phyloP scores from a whole-genome alignment of 2,329 filamentous ascomycete species.

The Boeremia lycopersici region DNA sequence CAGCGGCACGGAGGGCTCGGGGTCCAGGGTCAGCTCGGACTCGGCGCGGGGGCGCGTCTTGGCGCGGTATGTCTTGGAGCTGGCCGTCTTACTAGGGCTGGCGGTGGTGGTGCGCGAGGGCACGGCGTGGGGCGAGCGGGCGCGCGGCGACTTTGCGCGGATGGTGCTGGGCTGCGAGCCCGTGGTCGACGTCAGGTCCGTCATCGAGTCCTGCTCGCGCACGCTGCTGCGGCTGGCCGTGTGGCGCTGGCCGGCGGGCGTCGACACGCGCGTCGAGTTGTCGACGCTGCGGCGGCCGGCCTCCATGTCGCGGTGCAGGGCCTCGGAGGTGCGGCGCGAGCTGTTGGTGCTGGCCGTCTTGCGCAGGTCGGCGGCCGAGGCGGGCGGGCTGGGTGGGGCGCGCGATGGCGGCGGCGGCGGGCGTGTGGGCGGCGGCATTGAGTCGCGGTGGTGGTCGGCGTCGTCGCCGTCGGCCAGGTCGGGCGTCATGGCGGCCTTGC shows the following conservation, averaged over 20 bases:
- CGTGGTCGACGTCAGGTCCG: slow-evolving; percentile 52
- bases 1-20: slow-evolving; percentile 53
- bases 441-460: slow-evolving; percentile 27
- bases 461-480: slow-evolving; percentile 51
- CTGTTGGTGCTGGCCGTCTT: slow-evolving; percentile 53
- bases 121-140: slow-evolving; percentile 31
- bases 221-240: slow-evolving; percentile 52
- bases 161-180: slow-evolving; percentile 49
- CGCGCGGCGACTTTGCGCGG: slow-evolving; percentile 38
- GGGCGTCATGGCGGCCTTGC: slow-evolving; percentile 44
- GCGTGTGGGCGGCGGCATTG: slow-evolving; percentile 21
- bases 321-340: slow-evolving; percentile 49
- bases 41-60: slow-evolving; percentile 41
- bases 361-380: slow-evolving; percentile 49
- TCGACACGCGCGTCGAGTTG: slow-evolving; percentile 44
- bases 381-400: slow-evolving; percentile 56
- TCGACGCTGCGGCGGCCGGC: slow-evolving; percentile 51
- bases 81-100: slow-evolving; percentile 34
- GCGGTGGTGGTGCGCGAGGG: slow-evolving; percentile 29
- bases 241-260: slow-evolving; percentile 43
- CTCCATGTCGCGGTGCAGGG: slow-evolving; percentile 45
- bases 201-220: slow-evolving; percentile 47
- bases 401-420: slow-evolving; percentile 32
- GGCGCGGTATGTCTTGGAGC: slow-evolving; percentile 28
- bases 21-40: slow-evolving; percentile 53